Evolutionary conservation across 495 filamentous ascomycete species (phyloP).

Genomic region (Podospora pseudocomata): DNA sequence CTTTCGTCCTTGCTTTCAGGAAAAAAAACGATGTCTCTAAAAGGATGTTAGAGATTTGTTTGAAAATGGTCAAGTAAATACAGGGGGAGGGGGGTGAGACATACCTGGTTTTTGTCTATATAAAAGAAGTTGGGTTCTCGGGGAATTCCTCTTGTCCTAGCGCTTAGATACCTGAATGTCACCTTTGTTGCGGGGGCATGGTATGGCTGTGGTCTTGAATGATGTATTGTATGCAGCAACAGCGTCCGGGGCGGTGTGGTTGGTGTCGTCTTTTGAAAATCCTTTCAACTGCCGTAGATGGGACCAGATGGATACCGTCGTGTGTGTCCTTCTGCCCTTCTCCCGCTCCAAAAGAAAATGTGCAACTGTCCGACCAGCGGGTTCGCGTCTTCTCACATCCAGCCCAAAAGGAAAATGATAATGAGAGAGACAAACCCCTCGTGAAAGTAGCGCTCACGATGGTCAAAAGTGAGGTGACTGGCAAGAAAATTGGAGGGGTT

Average conservation of each 20-base stretch:
- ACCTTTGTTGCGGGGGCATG: neutral
- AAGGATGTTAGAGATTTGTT: neutral
- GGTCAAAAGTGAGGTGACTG: constrained; percentile 3
- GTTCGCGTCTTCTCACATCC: neutral
- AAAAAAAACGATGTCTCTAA: neutral
- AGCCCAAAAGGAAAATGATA: neutral
- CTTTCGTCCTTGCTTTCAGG: neutral
- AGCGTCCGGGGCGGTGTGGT: neutral
- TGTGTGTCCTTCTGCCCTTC: neutral
- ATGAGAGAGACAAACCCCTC: neutral
- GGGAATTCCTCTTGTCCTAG: neutral
- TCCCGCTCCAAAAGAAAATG: neutral
- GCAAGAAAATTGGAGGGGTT: constrained; percentile 3
- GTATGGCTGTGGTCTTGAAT: neutral
- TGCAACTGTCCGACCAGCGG: neutral
- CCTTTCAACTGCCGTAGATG: neutral
- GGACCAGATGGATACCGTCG: neutral
- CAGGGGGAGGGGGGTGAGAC: neutral
- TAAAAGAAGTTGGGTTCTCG: neutral
- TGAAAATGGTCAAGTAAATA: neutral
- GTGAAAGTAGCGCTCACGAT: neutral
- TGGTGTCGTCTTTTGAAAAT: neutral
- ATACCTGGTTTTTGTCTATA: neutral
- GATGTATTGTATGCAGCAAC: neutral
- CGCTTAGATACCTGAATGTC: neutral